Percentiles rank a stretch among this genome's conserved stretches.
These are phyloP conservation scores for Solanum peruvianum DNA, from an alignment of 257 asterid genomes.

Conservation along the genomic window DNA sequence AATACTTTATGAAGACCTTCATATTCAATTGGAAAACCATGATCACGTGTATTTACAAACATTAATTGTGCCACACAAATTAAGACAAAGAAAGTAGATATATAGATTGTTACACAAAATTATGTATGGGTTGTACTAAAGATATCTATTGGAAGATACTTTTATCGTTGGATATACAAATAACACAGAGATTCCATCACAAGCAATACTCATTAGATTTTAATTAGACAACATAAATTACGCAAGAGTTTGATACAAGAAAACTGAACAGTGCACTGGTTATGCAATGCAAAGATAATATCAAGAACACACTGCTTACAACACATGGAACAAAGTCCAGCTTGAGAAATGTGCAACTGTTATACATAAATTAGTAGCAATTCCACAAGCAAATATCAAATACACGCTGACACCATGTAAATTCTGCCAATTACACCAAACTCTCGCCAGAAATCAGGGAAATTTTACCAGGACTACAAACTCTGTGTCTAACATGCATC, in stretches of 20 bases:
- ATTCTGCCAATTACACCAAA: neutral
- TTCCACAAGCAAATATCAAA: neutral
- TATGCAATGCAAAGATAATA: neutral
- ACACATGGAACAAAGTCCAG: neutral
- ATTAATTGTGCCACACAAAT: neutral
- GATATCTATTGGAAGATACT: neutral
- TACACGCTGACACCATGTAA: neutral
- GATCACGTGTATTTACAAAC: no score
- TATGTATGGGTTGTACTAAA: neutral
- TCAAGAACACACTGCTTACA: neutral
- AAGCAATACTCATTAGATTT: neutral
- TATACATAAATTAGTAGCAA: neutral
- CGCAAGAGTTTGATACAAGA: neutral
- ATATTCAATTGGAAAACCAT: no score
- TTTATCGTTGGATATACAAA: neutral
- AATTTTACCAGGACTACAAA: neutral
- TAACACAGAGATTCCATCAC: neutral
- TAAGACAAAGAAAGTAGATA: neutral
- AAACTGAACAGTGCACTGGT: neutral
- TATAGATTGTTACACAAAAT: neutral
- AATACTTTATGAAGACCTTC: no score
- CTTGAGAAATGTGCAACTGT: neutral
- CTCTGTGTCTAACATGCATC: neutral
- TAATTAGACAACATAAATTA: neutral
- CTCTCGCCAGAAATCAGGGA: neutral